A percentile compares a stretch with the other conserved stretches of the same genome.
Evolutionary conservation across 345 rosid genomes (phyloP).

Genomic region (Citrus mangshanensis): DNA sequence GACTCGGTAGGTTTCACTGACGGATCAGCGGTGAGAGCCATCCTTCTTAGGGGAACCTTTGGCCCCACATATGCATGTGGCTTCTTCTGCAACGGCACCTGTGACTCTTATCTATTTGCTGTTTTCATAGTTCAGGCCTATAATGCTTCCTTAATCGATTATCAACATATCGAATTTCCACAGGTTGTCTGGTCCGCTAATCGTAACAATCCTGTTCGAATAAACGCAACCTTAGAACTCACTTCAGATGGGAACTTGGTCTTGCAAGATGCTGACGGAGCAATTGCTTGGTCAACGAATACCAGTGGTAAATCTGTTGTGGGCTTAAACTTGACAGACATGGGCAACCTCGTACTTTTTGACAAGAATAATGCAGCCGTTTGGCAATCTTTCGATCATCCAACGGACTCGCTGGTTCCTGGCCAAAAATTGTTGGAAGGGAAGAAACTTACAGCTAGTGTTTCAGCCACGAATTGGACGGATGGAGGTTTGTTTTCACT

Average conservation of each 20-base stretch:
- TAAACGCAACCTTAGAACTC: slow-evolving; percentile 17
- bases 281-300: slow-evolving; percentile 14
- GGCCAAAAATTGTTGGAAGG: slow-evolving; percentile 6
- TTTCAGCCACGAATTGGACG: background rate
- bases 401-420: slow-evolving; percentile 17
- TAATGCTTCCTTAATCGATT: background rate
- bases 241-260: slow-evolving; percentile 17
- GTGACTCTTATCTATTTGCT: slow-evolving; percentile 12
- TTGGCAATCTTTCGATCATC: slow-evolving; percentile 28
- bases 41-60: slow-evolving; percentile 22
- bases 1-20: background rate
- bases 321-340: slow-evolving; percentile 15
- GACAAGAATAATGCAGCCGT: slow-evolving; percentile 8
- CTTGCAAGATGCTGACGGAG: slow-evolving; percentile 18
- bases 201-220: slow-evolving; percentile 15
- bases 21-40: slow-evolving; percentile 18
- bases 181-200: slow-evolving; percentile 20
- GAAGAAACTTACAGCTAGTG: background rate
- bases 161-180: slow-evolving; percentile 10
- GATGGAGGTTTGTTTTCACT: slow-evolving; percentile 18
- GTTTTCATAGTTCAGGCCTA: slow-evolving; percentile 17
- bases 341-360: slow-evolving; percentile 22
- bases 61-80: slow-evolving; percentile 23
- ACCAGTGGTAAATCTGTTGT: slow-evolving; percentile 17
- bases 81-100: slow-evolving; percentile 17